Evolutionary conservation across 306 rosid species (phyloP).

Genomic region (Inga laurina): DNA sequence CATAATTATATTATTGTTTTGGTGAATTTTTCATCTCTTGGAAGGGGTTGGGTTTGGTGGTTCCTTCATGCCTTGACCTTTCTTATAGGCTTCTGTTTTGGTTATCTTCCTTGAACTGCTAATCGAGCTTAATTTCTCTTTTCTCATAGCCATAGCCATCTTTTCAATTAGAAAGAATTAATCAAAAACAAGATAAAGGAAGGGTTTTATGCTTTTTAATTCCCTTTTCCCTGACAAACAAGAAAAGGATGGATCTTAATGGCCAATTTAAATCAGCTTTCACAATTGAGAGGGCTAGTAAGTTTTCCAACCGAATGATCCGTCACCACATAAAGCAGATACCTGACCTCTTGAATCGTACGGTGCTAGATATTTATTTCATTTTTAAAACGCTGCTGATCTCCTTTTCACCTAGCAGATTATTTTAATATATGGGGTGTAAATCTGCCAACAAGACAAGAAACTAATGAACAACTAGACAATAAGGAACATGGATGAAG

Average conservation of each 20-base stretch:
- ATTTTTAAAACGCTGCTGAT: not conserved
- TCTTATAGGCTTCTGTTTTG: constrained; percentile 37
- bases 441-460: constrained; percentile 35
- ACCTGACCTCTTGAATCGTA: constrained; percentile 45
- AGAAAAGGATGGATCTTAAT: constrained; percentile 34
- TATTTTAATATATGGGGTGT: constrained; percentile 35
- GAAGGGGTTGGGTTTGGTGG: constrained; percentile 42
- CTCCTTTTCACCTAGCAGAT: not conserved
- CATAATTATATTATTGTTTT: not conserved
- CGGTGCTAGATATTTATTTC: constrained; percentile 15
- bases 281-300: constrained; percentile 33
- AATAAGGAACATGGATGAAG: not conserved
- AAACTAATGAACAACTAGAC: constrained; percentile 18
- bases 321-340: constrained; percentile 38
- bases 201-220: constrained; percentile 34
- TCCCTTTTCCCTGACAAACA: constrained; percentile 32
- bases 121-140: constrained; percentile 46
- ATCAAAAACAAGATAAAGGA: constrained; percentile 26
- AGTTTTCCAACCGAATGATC: constrained; percentile 37
- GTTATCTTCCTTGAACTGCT: constrained; percentile 50
- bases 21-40: not conserved
- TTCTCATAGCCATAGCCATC: constrained; percentile 26
- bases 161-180: constrained; percentile 35
- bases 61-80: constrained; percentile 21
- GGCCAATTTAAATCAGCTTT: constrained; percentile 41